Conservation (phyloP, 306 rosid genomes). For the Crataegus laevigata region DNA sequence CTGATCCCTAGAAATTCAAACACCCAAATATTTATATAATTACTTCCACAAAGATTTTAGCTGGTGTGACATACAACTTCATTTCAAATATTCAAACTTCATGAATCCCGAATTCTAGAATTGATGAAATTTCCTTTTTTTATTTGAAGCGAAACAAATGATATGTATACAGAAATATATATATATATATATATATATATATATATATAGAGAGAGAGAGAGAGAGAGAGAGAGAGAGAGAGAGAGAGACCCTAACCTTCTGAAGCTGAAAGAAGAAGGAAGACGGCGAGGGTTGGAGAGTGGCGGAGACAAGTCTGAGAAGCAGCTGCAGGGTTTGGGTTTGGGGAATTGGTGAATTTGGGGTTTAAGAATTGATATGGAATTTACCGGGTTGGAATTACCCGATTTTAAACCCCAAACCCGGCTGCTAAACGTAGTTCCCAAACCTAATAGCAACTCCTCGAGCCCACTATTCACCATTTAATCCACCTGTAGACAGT, state of each 20-base stretch:
- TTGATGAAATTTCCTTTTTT: neutral
- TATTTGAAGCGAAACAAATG: neutral
- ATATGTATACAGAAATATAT: neutral
- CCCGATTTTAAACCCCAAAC: no score
- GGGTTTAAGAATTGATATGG: neutral
- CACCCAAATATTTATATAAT: neutral
- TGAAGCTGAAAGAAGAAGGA: neutral
- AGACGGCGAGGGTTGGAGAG: neutral
- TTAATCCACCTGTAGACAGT: no score
- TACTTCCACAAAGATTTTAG: neutral
- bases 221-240: neutral
- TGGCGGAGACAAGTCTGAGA: neutral
- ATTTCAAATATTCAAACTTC: neutral
- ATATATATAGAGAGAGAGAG: neutral
- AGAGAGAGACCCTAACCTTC: neutral
- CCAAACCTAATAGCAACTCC: no score
- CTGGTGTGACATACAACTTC: neutral
- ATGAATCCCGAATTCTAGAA: neutral
- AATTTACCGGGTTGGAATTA: no score
- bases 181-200: neutral
- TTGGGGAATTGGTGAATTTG: no score
- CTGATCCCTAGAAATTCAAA: neutral
- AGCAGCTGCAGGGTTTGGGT: neutral
- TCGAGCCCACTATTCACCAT: no score
- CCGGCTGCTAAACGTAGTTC: no score